These are phyloP conservation scores for Alternaria novae-zelandiae DNA, from an alignment of 2,329 filamentous ascomycete genomes.

Conservation along the genomic window DNA sequence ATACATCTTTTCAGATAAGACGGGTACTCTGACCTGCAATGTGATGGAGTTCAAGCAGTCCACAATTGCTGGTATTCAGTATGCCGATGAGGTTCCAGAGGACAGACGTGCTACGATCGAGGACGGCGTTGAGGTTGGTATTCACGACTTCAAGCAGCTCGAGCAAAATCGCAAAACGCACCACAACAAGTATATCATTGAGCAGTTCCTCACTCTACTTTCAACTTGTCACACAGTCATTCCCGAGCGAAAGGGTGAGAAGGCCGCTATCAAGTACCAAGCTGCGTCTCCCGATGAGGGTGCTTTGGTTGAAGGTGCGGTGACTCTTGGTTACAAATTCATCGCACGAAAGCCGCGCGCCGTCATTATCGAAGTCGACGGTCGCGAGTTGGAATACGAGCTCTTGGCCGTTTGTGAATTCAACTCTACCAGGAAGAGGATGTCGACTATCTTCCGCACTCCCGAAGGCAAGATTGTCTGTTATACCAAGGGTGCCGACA, in stretches of 20 bases:
- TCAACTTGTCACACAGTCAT: slow-evolving; percentile 97
- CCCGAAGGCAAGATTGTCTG: slow-evolving; percentile 93
- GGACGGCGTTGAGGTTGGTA: slow-evolving; percentile 77
- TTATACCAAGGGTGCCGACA: slow-evolving; percentile 97
- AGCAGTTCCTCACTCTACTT: slow-evolving; percentile 87
- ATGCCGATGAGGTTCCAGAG: slow-evolving; percentile 89
- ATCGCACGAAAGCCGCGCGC: slow-evolving; percentile 86
- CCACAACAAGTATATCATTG: slow-evolving; percentile 64
- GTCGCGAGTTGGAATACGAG: slow-evolving; percentile 78
- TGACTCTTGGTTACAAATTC: slow-evolving; percentile 86
- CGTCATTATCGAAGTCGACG: slow-evolving; percentile 81
- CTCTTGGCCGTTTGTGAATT: slow-evolving; percentile 97
- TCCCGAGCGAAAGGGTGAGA: slow-evolving; percentile 82
- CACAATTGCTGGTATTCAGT: slow-evolving; percentile 91
- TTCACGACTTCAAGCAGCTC: slow-evolving; percentile 83
- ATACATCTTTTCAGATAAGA: slow-evolving; percentile 98
- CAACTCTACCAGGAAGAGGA: slow-evolving; percentile 95
- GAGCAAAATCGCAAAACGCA: slow-evolving; percentile 71
- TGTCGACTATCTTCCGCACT: slow-evolving; percentile 97
- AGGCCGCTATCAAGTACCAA: slow-evolving; percentile 92
- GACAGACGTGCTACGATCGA: slow-evolving; percentile 81
- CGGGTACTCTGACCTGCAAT: slow-evolving; percentile 95
- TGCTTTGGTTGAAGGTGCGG: slow-evolving; percentile 91
- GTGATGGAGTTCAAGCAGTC: slow-evolving; percentile 99
- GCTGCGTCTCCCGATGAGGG: slow-evolving; percentile 97